Base-by-base conservation (phyloP, 768 basidiomycete species). In the Panellus pusillus region DNA sequence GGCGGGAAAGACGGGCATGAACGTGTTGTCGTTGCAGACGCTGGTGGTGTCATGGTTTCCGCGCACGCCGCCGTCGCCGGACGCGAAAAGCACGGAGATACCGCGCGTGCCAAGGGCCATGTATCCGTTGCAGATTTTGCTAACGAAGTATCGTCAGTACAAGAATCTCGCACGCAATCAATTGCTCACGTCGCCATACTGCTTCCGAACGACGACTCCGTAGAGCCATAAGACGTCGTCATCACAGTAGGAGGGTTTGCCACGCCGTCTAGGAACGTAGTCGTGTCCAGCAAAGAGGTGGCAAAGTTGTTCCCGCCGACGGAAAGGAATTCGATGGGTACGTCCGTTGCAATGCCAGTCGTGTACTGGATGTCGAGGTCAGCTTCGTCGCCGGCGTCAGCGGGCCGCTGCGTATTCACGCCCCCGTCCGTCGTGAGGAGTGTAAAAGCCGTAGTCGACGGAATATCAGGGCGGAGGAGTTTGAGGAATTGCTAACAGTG, bases 1-100 rank as follows among this genome's bases (percentile, higher is more conserved):
- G 18, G 3, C 73, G 72, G 50, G 55, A 43, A 56, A 52, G 3
- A 38, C 39, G 2, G 74, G 72, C 46, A 64, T 64, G 58, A 75
- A 75, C 6, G 62, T 15, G 18, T 49, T 56, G 36, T 45, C 28
- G 44, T 27, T 28, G 50, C 50, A 44, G 12, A 39, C 17, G 9
- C 27, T 27, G 27, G 43, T 36, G 11, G 40, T 31, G 42, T 50
- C 48, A 13, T 50, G 48, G 40, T 50, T 50, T 14, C 48, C 48
- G 15, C 48, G 48, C 6, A 50, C 48, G 9, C 48, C 48, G 9
- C 48, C 48, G 32, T 51, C 50, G 11, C 50, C 50, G 1, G 50
- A 51, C 8, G 50, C 42, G 14, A 17, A 44, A 1, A 51, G 8
- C 0, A 51, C 43, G 3, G 50, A 51, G 15, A 51, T 51, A 4